Evolutionary conservation across 805 yeast species (phyloP).

Genomic region (Saccharomycopsis amapae): DNA sequence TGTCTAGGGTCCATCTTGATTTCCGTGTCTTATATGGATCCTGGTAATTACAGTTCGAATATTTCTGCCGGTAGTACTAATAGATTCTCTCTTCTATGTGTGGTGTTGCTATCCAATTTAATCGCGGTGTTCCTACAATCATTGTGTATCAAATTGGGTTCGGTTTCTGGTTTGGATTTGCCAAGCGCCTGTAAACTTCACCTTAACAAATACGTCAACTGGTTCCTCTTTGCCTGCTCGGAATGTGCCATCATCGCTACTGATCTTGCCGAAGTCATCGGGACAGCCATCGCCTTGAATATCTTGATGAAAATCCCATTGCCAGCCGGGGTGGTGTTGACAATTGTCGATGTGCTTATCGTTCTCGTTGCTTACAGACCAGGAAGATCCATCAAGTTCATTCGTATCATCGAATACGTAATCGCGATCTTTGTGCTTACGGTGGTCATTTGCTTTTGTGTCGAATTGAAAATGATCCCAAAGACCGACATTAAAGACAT

Average conservation of each 20-base stretch:
- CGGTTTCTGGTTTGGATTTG: conserved; percentile 82
- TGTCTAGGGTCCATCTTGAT: conserved; percentile 28
- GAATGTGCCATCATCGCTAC: conserved; percentile 91
- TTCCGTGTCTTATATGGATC: conserved; percentile 88
- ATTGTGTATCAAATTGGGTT: conserved; percentile 77
- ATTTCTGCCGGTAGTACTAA: conserved; percentile 82
- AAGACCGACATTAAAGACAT: conserved; percentile 44
- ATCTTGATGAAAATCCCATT: conserved; percentile 71
- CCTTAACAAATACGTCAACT: conserved; percentile 61
- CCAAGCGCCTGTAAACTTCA: conserved; percentile 76
- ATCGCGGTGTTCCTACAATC: conserved; percentile 81
- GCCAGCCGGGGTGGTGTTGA: conserved; percentile 67
- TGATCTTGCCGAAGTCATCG: conserved; percentile 90
- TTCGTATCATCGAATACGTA: conserved; percentile 67
- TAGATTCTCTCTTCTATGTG: conserved; percentile 69
- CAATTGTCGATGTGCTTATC: conserved; percentile 75
- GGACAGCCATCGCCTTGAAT: conserved; percentile 81
- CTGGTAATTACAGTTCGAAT: conserved; percentile 90
- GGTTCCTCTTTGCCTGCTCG: conserved; percentile 60
- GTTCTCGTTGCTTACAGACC: conserved; percentile 76
- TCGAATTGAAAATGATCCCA: conserved; percentile 38
- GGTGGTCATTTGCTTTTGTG: conserved; percentile 70
- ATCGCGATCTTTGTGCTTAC: conserved; percentile 66
- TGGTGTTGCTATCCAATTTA: conserved; percentile 66
- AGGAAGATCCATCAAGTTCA: conserved; percentile 58